phyloP scores from a whole-genome alignment of 2,329 filamentous ascomycete species.

The Emergomyces pasteurianus region DNA sequence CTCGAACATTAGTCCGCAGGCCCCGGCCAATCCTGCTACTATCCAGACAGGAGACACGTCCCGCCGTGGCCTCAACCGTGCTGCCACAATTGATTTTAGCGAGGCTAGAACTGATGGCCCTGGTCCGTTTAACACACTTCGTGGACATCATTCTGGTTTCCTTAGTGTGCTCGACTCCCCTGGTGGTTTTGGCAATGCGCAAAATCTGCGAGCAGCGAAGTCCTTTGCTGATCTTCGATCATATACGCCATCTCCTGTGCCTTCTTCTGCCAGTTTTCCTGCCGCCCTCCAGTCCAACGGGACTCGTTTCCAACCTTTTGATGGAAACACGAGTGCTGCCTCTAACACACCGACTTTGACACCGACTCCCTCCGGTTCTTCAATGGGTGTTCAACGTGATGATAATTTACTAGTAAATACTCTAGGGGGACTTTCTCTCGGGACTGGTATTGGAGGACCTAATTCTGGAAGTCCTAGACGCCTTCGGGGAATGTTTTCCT shows the following conservation, averaged over 20 bases:
- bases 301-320: constrained; percentile 46
- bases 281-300: constrained; percentile 53
- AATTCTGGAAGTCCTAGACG: constrained; percentile 45
- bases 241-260: constrained; percentile 85
- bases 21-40: constrained; percentile 48
- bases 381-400: constrained; percentile 39
- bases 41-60: constrained; percentile 63
- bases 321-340: constrained; percentile 43
- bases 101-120: constrained; percentile 61
- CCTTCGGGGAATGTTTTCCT: constrained; percentile 49
- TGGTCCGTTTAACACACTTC: constrained; percentile 61
- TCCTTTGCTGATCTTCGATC: constrained; percentile 93
- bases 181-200: constrained; percentile 51
- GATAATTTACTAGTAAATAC: constrained; percentile 52
- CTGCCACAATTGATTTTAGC: constrained; percentile 95
- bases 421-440: constrained; percentile 48
- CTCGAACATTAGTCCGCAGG: constrained; percentile 47
- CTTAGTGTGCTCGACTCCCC: constrained; percentile 75
- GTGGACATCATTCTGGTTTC: constrained; percentile 65
- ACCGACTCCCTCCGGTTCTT: constrained; percentile 42
- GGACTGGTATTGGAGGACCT: constrained; percentile 34
- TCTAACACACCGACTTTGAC: constrained; percentile 57
- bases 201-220: constrained; percentile 84
- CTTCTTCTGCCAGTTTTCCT: constrained; percentile 79
- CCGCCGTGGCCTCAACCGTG: constrained; percentile 75